Evolutionary conservation across 1,284 basidiomycete genomes (phyloP), one percentile per base, ranked within the genome.

Genomic region (Ganoderma meredithae): DNA sequence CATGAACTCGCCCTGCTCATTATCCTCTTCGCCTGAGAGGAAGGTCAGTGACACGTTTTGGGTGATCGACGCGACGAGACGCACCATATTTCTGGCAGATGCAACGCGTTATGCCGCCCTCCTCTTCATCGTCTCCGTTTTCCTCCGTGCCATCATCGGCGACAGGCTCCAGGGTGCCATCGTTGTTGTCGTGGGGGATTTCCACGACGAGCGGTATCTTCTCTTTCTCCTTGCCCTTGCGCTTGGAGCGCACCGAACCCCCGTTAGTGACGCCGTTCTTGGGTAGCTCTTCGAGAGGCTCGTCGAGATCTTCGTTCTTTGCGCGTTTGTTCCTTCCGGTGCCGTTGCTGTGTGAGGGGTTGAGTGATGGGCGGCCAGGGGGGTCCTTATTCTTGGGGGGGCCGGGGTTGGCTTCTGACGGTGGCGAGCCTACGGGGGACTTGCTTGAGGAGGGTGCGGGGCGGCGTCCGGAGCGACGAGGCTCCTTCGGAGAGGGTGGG

Each of bases 1-100:
- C 96, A 99, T 98, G 79, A 96, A 93, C 81, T 95, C 95, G 62
- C 92, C 93, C 72, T 91, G 88, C 75, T 91, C 90, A 76, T 94
- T 93, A 77, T 94, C 93, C 81, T 72, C 77, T 70, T 77, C 74
- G 73, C 74, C 64, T 77, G 65, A 49, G 70, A 66, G 56, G 53
- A 64, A 60, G 33, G 65, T 69, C 64, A 60, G 64, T 60, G 41
- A 65, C 66, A 55, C 66, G 63, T 67, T 65, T 43, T 62, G 63
- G 65, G 65, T 49, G 70, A 69, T 72, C 65, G 64, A 59, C 68
- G 64, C 69, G 65, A 69, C 63, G 61, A 71, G 62, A 84, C 91
- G 77, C 78, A 97, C 95, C 94, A 74, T 90, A 89, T 79, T 90
- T 92, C 68, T 94, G 94, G 83, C 97, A 99, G 53, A 98, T 90